phyloP scores from a whole-genome alignment of 345 rosid genomes.

The Angophora floribunda region DNA sequence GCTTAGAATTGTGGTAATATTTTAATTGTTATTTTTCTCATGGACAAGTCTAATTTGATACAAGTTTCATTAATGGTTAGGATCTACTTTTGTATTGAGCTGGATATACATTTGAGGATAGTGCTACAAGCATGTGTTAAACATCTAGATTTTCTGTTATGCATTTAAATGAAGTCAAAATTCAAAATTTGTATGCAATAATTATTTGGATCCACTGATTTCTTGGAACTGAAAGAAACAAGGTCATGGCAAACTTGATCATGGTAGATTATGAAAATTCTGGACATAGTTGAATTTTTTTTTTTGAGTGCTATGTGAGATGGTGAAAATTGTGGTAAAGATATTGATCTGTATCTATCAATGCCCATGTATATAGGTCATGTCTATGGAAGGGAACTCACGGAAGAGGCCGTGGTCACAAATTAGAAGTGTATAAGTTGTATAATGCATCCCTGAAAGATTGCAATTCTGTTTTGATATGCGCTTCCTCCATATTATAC shows the following conservation, averaged over 20 bases:
- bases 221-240: not conserved
- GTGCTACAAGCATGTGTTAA: not conserved
- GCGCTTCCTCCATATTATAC: not conserved
- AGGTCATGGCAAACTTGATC: not conserved
- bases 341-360: no score
- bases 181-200: not conserved
- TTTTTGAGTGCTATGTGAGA: not conserved
- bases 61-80: not conserved
- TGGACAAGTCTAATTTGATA: not conserved
- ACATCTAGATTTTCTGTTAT: not conserved
- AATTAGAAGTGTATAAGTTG: conserved; percentile 38
- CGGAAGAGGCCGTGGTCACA: conserved; percentile 58
- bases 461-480: not conserved
- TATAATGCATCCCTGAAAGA: not conserved
- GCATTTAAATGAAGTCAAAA: no score
- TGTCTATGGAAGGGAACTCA: conserved; percentile 53
- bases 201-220: not conserved
- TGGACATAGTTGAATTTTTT: not conserved
- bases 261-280: not conserved
- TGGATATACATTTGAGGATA: not conserved
- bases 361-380: conserved; percentile 26
- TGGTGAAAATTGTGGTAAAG: no score
- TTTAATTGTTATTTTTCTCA: not conserved
- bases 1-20: conserved; percentile 10
- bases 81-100: not conserved